Conservation (phyloP, 2,329 filamentous ascomycete species). For the Mycocentrospora acerina region DNA sequence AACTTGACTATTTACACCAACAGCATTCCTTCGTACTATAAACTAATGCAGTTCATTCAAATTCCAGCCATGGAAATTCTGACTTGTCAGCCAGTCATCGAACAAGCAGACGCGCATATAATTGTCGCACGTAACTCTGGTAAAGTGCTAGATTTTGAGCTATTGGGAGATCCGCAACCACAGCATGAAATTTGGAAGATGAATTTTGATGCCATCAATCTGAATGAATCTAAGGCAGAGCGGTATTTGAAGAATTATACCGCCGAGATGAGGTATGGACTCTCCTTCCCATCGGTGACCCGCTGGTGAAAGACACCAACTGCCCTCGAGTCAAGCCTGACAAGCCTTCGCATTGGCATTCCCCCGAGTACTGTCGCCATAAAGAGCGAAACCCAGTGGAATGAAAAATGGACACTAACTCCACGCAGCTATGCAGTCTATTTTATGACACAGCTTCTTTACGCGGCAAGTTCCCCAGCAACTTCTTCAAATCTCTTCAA, state of each 20-base stretch:
- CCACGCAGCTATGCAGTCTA: conserved; percentile 1
- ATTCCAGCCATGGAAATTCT: conserved; percentile 11
- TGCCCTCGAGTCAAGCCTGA: too few relatives aligned
- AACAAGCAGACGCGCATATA: conserved; percentile 10
- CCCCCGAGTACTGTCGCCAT: too few relatives aligned
- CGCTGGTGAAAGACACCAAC: too few relatives aligned
- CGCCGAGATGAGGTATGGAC: too few relatives aligned
- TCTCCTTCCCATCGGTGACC: too few relatives aligned
- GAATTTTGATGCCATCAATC: not conserved
- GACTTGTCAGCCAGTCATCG: conserved; percentile 15
- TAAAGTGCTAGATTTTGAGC: conserved; percentile 7
- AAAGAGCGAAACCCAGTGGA: too few relatives aligned
- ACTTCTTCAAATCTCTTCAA: not conserved
- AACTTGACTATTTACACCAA: not conserved
- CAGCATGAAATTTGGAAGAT: too few relatives aligned
- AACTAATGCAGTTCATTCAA: conserved; percentile 4
- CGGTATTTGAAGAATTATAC: too few relatives aligned
- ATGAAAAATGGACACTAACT: conserved; percentile 3
- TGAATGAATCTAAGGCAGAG: conserved; percentile 8
- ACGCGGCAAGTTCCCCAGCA: too few relatives aligned
- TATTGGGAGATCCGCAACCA: conserved; percentile 4
- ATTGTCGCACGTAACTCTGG: conserved; percentile 9
- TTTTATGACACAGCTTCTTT: conserved; percentile 2
- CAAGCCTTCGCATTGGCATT: too few relatives aligned
- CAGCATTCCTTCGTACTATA: not conserved